Percentiles rank a stretch among this genome's conserved stretches.
These are phyloP conservation scores for Massariosphaeria phaeospora DNA, from an alignment of 495 filamentous ascomycete genomes.

Conservation along the genomic window DNA sequence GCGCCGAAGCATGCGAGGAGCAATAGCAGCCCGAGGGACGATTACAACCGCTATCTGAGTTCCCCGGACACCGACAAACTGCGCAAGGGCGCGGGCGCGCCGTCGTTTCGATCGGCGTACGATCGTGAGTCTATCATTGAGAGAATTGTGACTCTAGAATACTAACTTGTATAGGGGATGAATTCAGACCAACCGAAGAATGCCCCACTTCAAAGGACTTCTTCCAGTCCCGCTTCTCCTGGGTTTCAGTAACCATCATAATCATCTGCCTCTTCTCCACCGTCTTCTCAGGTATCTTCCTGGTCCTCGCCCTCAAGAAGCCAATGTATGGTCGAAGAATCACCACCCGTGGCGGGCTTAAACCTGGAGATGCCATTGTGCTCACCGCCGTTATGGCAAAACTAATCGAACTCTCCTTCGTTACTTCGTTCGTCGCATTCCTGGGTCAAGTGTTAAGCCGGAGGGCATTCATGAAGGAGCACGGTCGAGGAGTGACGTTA, in stretches of 20 bases:
- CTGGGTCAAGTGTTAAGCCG: conserved; percentile 67
- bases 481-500: conserved; percentile 57
- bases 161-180: conserved; percentile 1
- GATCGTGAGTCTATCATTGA: conserved; percentile 8
- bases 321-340: conserved; percentile 57
- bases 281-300: conserved; percentile 58
- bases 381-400: conserved; percentile 64
- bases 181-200: conserved; percentile 29
- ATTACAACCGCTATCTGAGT: conserved; percentile 21
- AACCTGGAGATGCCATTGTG: conserved; percentile 54
- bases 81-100: conserved; percentile 10
- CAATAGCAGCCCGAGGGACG: neutral
- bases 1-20: conserved; percentile 6
- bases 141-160: neutral
- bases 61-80: conserved; percentile 18
- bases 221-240: conserved; percentile 45
- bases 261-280: conserved; percentile 63
- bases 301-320: conserved; percentile 53
- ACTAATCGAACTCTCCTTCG: conserved; percentile 69
- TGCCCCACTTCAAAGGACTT: conserved; percentile 37
- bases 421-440: conserved; percentile 70
- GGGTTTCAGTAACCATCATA: conserved; percentile 55
- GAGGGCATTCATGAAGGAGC: conserved; percentile 53
- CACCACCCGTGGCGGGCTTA: conserved; percentile 45
- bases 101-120: conserved; percentile 29